These are phyloP conservation scores for Secale cereale DNA, from an alignment of 176 grass and related monocot genomes.

Conservation along the genomic window DNA sequence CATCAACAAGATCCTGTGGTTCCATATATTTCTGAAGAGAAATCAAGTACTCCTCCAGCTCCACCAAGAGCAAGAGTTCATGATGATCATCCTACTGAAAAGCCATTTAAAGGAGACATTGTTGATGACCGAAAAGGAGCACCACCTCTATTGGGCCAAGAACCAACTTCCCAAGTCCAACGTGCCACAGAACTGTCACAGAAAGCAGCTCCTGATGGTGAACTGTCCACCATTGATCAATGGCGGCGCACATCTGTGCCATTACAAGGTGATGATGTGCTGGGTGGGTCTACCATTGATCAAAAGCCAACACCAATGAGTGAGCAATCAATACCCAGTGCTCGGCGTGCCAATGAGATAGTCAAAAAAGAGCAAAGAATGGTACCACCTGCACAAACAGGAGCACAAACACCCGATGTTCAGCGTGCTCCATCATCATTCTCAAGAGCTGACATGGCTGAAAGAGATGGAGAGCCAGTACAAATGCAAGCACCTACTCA, in stretches of 20 bases:
- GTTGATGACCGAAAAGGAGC: conserved; percentile 24
- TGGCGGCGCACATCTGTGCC: neutral
- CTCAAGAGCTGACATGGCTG: neutral
- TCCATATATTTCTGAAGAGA: conserved; percentile 12
- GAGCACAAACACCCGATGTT: conserved; percentile 16
- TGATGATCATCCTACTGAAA: conserved; percentile 4
- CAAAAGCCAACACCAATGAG: conserved; percentile 17
- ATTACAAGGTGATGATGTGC: conserved; percentile 5
- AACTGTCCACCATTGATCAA: conserved; percentile 23
- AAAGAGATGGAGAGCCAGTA: neutral
- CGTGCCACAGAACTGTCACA: conserved; percentile 1
- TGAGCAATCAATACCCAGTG: neutral
- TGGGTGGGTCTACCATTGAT: conserved; percentile 12
- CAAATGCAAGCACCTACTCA: conserved; percentile 23
- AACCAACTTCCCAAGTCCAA: conserved; percentile 22
- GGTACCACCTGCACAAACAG: conserved; percentile 16
- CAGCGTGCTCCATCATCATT: neutral
- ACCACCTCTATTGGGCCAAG: conserved; percentile 1
- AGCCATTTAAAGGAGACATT: conserved; percentile 23
- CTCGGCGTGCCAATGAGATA: conserved; percentile 13
- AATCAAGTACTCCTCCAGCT: conserved; percentile 11
- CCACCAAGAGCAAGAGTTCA: neutral
- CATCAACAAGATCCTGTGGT: conserved; percentile 15
- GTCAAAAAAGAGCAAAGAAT: conserved; percentile 15
- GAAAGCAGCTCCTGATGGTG: conserved; percentile 10